Base-by-base conservation (phyloP, 371 early-diverging fungal genomes). In the Neoconidiobolus thromboides region DNA sequence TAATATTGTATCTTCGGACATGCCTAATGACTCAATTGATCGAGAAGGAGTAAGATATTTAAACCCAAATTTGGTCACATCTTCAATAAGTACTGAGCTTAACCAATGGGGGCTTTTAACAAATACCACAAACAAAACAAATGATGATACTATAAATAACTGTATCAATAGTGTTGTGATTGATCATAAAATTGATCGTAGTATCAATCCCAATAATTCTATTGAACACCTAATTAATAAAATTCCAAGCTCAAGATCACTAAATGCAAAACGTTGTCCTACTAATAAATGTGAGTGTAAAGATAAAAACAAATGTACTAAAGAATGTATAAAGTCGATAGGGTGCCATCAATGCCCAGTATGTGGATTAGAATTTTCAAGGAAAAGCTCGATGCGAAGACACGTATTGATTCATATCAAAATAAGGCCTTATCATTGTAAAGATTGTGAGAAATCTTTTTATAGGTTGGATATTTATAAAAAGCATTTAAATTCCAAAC, bases 371-470 rank as follows among this genome's bases (percentile, higher is more conserved):
- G 52, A 60, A n/a, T 60, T 60, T 54, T 43, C 37, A 38, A 26
- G 61, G n/a, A 54, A 51, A 12, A 51, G 53, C 53, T 39, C 40
- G 10, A 51, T 60, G 54, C 61, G 61, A 1, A 46, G 61, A 4
- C 61, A 60, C 46, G 61, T 54, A 2, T 38, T 53, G 2, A 60
- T 54, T 39, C 61, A 60, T 41, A 51, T 60, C 2, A 60, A 60
- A 52, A 36, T 51, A 10, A 14, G 61, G 10, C 61, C 61, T 3
- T 60, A 60, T 38, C n/a, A 51, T 14, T 60, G 61, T 43, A 26
- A 39, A 4, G 46, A 12, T n/a, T 60, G 61, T 43, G 14, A 54
- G 44, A 51, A 54, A 42, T 51, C 53, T 4, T 60, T 60, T 40
- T 51, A 54, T 12, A 39, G 61, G 15, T 42, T 14, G 5, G 61